These are phyloP conservation scores for Paraurostyla sp. DNA, from an alignment of 73 alveolate genomes.

Conservation along the genomic window DNA sequence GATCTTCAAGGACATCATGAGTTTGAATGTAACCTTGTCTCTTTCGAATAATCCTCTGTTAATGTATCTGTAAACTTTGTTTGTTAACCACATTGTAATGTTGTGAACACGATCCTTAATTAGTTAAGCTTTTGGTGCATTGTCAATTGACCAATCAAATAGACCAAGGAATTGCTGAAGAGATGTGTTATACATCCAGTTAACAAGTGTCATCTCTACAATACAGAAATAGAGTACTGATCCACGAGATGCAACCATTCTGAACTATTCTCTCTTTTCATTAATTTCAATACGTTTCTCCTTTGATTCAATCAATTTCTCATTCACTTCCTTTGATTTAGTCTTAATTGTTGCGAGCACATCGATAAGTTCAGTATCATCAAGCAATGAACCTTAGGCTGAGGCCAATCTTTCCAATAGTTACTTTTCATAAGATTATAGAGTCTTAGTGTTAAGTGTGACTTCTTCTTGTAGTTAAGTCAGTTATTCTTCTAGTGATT, in stretches of 20 bases:
- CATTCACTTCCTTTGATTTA: conserved; percentile 98
- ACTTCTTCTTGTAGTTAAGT: conserved; percentile 98
- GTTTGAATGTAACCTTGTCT: conserved; percentile 98
- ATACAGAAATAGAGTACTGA: conserved; percentile 95
- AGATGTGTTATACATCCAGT: conserved; percentile 99
- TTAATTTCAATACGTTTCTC: conserved; percentile 98
- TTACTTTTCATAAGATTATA: conserved; percentile 95
- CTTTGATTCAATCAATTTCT: conserved; percentile 97
- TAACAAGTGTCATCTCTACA: conserved; percentile 96
- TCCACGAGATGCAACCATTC: conserved; percentile 99
- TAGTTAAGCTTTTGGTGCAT: conserved; percentile 91
- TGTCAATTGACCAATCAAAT: conserved; percentile 97
- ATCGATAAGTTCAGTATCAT: conserved; percentile 98
- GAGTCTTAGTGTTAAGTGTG: conserved; percentile 97
- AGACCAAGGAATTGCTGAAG: conserved; percentile 98
- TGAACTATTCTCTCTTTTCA: conserved; percentile 99
- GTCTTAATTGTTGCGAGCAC: conserved; percentile 99
- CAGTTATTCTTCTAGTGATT: conserved; percentile 98
- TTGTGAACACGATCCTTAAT: conserved; percentile 95
- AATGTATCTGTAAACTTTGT: conserved; percentile 97
- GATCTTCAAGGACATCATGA: conserved; percentile 98
- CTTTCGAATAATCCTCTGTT: conserved; percentile 99
- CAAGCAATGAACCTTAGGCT: conserved; percentile 98
- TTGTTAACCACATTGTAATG: conserved; percentile 89
- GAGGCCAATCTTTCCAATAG: conserved; percentile 98